Conservation (phyloP, 768 basidiomycete species). For the Hebeloma cylindrosporum region DNA sequence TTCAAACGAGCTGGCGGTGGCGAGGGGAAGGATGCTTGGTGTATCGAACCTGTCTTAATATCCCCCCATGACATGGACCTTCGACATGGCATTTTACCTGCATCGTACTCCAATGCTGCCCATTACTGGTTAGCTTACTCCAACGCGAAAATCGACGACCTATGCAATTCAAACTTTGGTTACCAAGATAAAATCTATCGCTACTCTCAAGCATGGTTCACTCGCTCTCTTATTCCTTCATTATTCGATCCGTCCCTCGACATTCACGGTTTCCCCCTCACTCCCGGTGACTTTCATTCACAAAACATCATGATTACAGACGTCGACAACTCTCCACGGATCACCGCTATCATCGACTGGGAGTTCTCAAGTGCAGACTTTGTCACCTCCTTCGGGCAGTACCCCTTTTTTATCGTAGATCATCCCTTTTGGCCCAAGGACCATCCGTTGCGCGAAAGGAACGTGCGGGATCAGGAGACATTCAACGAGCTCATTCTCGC, state of each 20-base stretch:
- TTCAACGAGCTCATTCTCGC: constrained; percentile 7
- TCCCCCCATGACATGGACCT: not conserved
- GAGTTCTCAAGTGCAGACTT: constrained; percentile 16
- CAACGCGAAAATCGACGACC: constrained; percentile 1
- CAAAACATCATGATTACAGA: constrained; percentile 22
- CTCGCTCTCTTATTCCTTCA: constrained; percentile 8
- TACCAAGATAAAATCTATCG: not conserved
- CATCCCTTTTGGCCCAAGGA: constrained; percentile 8
- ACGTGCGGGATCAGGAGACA: constrained; percentile 7
- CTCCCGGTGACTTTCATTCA: constrained; percentile 23
- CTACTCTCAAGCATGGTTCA: constrained; percentile 1
- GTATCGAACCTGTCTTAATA: not conserved
- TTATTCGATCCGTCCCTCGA: constrained; percentile 16
- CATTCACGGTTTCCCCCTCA: constrained; percentile 13
- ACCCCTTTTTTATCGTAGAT: constrained; percentile 9
- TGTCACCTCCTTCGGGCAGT: constrained; percentile 2
- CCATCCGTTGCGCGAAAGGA: constrained; percentile 1
- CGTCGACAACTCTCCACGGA: constrained; percentile 6
- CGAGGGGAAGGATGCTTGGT: constrained; percentile 3
- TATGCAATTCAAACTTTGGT: constrained; percentile 2
- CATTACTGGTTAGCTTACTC: constrained; percentile 9
- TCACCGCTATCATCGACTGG: constrained; percentile 19
- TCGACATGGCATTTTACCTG: not conserved
- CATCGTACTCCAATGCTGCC: not conserved
- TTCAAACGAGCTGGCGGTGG: not conserved